These are phyloP conservation scores for Sclerotinia minor DNA, from an alignment of 2,329 filamentous ascomycete species.

Conservation along the genomic window DNA sequence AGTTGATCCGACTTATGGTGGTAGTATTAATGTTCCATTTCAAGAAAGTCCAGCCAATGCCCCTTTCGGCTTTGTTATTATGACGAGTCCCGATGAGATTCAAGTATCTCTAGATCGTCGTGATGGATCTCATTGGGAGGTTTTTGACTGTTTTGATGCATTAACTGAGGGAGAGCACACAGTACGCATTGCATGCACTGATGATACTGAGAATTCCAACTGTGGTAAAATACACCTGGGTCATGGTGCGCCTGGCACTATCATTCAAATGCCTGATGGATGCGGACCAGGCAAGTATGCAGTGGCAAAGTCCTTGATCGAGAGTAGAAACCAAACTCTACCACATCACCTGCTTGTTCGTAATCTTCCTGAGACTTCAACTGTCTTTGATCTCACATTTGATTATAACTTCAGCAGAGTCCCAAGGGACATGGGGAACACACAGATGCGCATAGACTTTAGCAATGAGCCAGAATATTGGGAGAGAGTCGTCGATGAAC, in stretches of 20 bases:
- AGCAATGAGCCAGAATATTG: slow-evolving; percentile 13
- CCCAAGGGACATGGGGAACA: slow-evolving; percentile 5
- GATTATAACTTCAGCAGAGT: slow-evolving; percentile 20
- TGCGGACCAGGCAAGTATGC: slow-evolving; percentile 20
- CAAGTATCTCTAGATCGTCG: slow-evolving; percentile 10
- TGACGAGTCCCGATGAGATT: slow-evolving; percentile 7
- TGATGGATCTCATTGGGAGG: slow-evolving; percentile 19
- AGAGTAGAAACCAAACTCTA: not conserved
- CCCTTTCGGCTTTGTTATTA: slow-evolving; percentile 1
- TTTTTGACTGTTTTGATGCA: slow-evolving; percentile 7
- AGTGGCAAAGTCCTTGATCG: not conserved
- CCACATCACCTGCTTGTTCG: slow-evolving; percentile 1
- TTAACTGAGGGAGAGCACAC: slow-evolving; percentile 1
- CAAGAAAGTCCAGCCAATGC: not conserved
- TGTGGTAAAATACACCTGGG: slow-evolving; percentile 17
- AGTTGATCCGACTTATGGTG: not conserved
- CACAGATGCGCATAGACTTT: slow-evolving; percentile 10
- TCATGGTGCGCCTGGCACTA: slow-evolving; percentile 21
- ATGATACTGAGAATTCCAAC: slow-evolving; percentile 8
- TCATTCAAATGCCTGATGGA: slow-evolving; percentile 16
- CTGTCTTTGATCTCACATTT: slow-evolving; percentile 22
- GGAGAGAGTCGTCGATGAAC: slow-evolving; percentile 8
- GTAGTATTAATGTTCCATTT: not conserved
- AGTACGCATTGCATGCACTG: slow-evolving; percentile 9
- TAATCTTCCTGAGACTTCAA: not conserved